Evolutionary conservation across 202 grass and related monocot species (phyloP), one percentile per base, ranked within the genome.

Genomic region (Panicum hallii): DNA sequence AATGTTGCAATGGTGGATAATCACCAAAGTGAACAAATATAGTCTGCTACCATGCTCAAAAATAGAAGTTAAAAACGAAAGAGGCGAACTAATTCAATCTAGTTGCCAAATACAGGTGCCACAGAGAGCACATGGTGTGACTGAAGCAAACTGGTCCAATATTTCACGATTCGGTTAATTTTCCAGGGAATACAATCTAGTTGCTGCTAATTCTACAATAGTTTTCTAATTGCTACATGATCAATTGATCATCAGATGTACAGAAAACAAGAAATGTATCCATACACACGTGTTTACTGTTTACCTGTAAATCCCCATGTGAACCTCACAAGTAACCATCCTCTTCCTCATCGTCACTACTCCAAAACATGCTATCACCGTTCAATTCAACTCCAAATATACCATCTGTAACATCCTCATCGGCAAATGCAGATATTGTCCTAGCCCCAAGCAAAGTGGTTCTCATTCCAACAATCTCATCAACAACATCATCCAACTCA

Each of bases 401-500:
- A 38, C 61, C 85, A 83, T 93, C 79, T 15, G 79, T 80, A 64
- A 83, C 44, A 32, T 93, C 93, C 44, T 83, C 84, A 45, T 90
- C 69, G 0, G 84, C 74, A 64, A 90, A 90, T 46, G 85, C 90
- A 30, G 90, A 91, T 52, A 89, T 73, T 17, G 23, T 64, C 9
- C 46, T 54, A 74, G 83, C 83, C 40, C 70, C 82, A 60, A 85
- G 53, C 10, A 92, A 62, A 23, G 72, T 87, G 73, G 78, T 87
- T 79, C 79, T 79, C 26, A 26, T 26, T 3, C 79, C 79, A 72
- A 93, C 71, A 79, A 88, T 86, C 55, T 83, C 34, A 56, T 93
- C 89, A 30, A 89, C 79, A 49, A 84, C 89, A 57, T 74, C 86
- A 54, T 95, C 91, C 61, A 92, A 65, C 55, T 81, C 78, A 55